Evolutionary conservation across 2,329 filamentous ascomycete genomes (phyloP).

Genomic region (Teratosphaeria zuluensis): DNA sequence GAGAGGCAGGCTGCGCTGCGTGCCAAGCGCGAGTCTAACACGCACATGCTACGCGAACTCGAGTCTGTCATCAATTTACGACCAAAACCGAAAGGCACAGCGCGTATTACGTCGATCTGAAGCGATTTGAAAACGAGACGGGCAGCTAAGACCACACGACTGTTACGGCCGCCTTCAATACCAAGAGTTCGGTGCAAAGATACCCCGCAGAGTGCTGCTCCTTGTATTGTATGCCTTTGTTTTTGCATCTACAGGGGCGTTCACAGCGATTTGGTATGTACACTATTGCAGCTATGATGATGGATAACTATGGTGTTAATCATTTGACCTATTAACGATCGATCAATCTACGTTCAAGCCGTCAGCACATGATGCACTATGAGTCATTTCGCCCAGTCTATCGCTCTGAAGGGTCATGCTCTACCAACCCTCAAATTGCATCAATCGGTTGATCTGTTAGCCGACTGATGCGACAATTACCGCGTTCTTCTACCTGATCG

Average conservation of each 20-base stretch:
- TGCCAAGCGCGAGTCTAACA: conserved; percentile 70
- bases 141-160: background rate
- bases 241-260: background rate
- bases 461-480: too few species aligned
- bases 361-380: too few species aligned
- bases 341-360: too few species aligned
- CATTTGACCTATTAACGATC: too few species aligned
- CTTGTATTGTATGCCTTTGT: background rate
- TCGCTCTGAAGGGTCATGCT: too few species aligned
- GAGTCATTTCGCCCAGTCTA: too few species aligned
- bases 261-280: background rate
- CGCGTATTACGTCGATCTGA: conserved; percentile 7
- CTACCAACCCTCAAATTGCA: too few species aligned
- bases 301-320: too few species aligned
- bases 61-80: conserved; percentile 64
- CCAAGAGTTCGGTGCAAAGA: background rate
- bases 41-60: conserved; percentile 83
- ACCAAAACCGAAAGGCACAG: conserved; percentile 4
- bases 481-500: background rate
- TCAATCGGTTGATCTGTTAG: too few species aligned
- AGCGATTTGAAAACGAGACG: background rate
- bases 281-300: background rate
- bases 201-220: background rate
- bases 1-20: conserved; percentile 60
- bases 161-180: background rate